phyloP scores from a whole-genome alignment of 106 monocot genomes.

The Dendrobium nobile region DNA sequence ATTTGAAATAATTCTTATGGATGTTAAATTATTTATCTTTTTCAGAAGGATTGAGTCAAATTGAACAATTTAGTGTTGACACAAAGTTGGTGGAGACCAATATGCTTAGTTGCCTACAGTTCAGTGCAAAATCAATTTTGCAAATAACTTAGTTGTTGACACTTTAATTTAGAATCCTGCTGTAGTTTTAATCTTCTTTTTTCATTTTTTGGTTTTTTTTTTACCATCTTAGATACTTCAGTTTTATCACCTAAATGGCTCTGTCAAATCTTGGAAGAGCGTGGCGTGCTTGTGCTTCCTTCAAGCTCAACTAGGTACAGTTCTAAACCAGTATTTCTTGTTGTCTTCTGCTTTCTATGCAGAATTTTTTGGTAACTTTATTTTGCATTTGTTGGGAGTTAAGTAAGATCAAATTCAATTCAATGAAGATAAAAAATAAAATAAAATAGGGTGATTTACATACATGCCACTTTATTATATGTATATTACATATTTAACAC shows the following conservation, averaged over 20 bases:
- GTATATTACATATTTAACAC: too few relatives aligned
- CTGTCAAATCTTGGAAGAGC: constrained; percentile 65
- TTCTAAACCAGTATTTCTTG: not conserved
- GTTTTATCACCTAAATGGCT: constrained; percentile 43
- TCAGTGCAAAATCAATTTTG: not conserved
- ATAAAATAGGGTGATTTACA: too few relatives aligned
- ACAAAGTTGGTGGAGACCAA: constrained; percentile 68
- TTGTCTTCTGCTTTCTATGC: not conserved
- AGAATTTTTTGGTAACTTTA: not conserved
- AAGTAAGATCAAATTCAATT: too few relatives aligned
- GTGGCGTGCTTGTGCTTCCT: constrained; percentile 74
- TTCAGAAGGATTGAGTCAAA: constrained; percentile 64
- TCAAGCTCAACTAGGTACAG: constrained; percentile 50
- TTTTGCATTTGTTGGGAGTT: too few relatives aligned
- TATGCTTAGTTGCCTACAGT: constrained; percentile 54
- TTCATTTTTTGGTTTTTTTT: constrained; percentile 47
- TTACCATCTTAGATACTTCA: constrained; percentile 38
- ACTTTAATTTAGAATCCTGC: not conserved
- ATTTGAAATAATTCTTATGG: not conserved
- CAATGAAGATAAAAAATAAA: not conserved
- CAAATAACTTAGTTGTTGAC: not conserved
- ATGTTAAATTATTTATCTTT: constrained; percentile 4
- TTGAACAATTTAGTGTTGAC: constrained; percentile 58
- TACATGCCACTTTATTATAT: too few relatives aligned
- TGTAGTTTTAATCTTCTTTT: not conserved